Evolutionary conservation across 495 filamentous ascomycete genomes (phyloP).

Genomic region (Pyronema domesticum): DNA sequence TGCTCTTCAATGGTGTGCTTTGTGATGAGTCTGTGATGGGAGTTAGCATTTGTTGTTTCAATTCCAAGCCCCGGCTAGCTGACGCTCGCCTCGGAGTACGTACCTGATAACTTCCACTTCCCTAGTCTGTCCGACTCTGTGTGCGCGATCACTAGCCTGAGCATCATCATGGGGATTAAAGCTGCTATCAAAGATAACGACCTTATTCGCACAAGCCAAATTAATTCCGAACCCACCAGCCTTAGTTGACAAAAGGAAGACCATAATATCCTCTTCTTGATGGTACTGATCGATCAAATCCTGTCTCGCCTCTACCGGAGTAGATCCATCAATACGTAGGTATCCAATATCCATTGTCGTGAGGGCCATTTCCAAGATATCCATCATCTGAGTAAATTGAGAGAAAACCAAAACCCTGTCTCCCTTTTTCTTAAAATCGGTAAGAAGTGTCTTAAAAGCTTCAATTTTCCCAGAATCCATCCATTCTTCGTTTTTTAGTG

Average conservation of each 20-base stretch:
- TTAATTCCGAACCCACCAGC: conserved; percentile 94
- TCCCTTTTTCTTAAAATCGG: conserved; percentile 56
- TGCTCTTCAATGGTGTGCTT: conserved; percentile 80
- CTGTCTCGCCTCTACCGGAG: conserved; percentile 65
- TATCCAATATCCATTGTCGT: conserved; percentile 55
- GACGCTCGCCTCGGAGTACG: no score
- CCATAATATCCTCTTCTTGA: conserved; percentile 55
- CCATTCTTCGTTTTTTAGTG: conserved; percentile 60
- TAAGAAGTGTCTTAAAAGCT: conserved; percentile 53
- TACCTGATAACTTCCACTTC: conserved; percentile 60
- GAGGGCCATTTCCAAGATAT: conserved; percentile 70
- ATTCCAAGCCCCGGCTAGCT: no score
- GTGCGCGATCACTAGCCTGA: conserved; percentile 90
- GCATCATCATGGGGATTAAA: conserved; percentile 96
- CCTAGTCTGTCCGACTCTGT: conserved; percentile 76
- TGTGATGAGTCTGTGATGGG: conserved; percentile 48
- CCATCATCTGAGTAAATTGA: conserved; percentile 78
- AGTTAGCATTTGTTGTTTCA: background rate
- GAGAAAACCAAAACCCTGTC: conserved; percentile 81
- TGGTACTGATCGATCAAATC: conserved; percentile 75
- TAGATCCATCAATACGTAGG: conserved; percentile 69
- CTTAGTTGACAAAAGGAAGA: conserved; percentile 83
- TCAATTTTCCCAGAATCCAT: conserved; percentile 84
- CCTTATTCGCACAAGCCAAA: conserved; percentile 84
- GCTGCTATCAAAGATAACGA: conserved; percentile 85